Percentiles rank a stretch among this genome's conserved stretches.
Evolutionary conservation across 2,329 filamentous ascomycete species (phyloP).

Genomic region (Fusarium oligoseptatum): DNA sequence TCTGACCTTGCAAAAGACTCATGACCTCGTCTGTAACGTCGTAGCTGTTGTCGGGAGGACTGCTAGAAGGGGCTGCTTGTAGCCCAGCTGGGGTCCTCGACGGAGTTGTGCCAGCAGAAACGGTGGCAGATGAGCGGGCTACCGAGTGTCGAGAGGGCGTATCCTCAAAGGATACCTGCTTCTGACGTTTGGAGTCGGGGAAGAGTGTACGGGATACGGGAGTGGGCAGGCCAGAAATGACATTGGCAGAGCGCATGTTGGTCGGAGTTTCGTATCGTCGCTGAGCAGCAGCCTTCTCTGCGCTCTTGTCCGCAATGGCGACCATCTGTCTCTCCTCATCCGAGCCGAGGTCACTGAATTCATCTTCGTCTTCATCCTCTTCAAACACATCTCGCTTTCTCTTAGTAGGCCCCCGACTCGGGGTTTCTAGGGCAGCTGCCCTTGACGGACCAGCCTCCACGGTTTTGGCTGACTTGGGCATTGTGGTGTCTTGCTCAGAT

Average conservation of each 20-base stretch:
- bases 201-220: slow-evolving; percentile 56
- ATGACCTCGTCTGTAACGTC: slow-evolving; percentile 64
- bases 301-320: slow-evolving; percentile 53
- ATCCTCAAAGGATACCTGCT: slow-evolving; percentile 51
- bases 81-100: slow-evolving; percentile 9
- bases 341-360: slow-evolving; percentile 52
- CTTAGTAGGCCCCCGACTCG: slow-evolving; percentile 44
- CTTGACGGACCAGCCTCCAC: neutral
- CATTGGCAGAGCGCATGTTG: slow-evolving; percentile 42
- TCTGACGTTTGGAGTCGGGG: slow-evolving; percentile 49
- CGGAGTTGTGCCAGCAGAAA: slow-evolving; percentile 32
- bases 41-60: slow-evolving; percentile 34
- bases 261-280: slow-evolving; percentile 45
- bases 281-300: slow-evolving; percentile 41
- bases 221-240: slow-evolving; percentile 47
- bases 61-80: slow-evolving; percentile 29
- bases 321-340: slow-evolving; percentile 57
- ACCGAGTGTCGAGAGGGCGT: slow-evolving; percentile 12
- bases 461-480: neutral
- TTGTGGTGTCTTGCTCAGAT: slow-evolving; percentile 13
- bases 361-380: slow-evolving; percentile 45
- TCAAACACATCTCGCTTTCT: slow-evolving; percentile 46
- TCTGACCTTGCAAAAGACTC: slow-evolving; percentile 59
- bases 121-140: slow-evolving; percentile 19
- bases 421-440: slow-evolving; percentile 23